These are phyloP conservation scores for Talaromyces sp. DNA, from an alignment of 2,329 filamentous ascomycete genomes.

Conservation along the genomic window DNA sequence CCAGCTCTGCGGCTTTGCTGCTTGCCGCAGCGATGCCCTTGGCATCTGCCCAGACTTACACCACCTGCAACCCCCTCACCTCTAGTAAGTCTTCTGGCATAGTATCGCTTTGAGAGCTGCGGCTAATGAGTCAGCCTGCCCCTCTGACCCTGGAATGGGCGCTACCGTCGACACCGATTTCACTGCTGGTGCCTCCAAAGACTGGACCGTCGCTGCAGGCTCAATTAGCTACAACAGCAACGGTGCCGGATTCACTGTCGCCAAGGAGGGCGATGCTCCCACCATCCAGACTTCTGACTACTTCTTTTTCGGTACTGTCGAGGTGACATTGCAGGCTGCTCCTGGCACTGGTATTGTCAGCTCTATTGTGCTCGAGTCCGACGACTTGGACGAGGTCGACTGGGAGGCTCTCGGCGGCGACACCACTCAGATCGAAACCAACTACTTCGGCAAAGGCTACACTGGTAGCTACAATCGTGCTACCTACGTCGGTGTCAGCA, in stretches of 20 bases:
- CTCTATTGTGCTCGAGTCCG: conserved; percentile 87
- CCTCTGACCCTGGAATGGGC: conserved; percentile 67
- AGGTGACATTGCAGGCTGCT: conserved; percentile 79
- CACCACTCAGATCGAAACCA: conserved; percentile 61
- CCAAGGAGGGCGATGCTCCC: conserved; percentile 74
- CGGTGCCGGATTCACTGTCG: conserved; percentile 78
- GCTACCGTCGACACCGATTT: conserved; percentile 34
- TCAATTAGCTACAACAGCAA: conserved; percentile 59
- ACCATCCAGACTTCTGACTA: conserved; percentile 87
- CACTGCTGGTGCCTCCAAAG: conserved; percentile 56
- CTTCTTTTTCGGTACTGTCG: conserved; percentile 95
- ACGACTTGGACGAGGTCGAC: conserved; percentile 92
- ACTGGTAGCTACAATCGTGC: conserved; percentile 77
- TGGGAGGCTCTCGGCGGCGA: conserved; percentile 51
- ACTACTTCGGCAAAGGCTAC: conserved; percentile 94
- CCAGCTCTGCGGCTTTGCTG: conserved; percentile 30
- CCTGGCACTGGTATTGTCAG: conserved; percentile 89
- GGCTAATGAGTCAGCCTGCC: conserved; percentile 49
- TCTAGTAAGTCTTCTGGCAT: conserved; percentile 23
- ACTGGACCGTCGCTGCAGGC: conserved; percentile 64
- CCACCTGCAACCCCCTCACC: conserved; percentile 66
- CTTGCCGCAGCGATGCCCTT: conserved; percentile 29
- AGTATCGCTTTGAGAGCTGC: not conserved
- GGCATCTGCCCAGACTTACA: conserved; percentile 65
- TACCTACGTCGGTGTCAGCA: conserved; percentile 64